Evolutionary conservation across 116 monocot genomes (phyloP).

Genomic region (Thalassia testudinum): DNA sequence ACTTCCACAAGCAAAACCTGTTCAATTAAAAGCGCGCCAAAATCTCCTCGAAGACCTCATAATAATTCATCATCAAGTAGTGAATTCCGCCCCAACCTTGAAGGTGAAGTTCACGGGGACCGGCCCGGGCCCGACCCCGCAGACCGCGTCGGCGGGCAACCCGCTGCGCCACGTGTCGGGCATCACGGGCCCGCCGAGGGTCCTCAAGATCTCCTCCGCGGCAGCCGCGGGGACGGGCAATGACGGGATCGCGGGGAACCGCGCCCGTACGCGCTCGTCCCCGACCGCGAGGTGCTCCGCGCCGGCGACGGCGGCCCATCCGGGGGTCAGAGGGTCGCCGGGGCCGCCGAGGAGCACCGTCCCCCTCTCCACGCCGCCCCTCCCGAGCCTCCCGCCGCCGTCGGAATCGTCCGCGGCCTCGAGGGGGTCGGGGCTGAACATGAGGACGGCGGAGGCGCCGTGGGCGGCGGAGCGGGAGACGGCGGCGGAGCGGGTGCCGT

Average conservation of each 20-base stretch:
- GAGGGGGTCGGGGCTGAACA: constrained; percentile 16
- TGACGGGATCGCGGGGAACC: constrained; percentile 62
- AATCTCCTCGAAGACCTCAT: too few relatives aligned
- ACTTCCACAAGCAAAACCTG: too few relatives aligned
- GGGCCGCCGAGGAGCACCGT: constrained; percentile 40
- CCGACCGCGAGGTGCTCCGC: constrained; percentile 30
- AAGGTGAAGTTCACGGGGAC: constrained; percentile 59
- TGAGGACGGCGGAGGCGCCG: constrained; percentile 54
- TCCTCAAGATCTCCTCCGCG: constrained; percentile 35
- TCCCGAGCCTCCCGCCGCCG: constrained; percentile 5
- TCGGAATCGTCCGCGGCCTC: constrained; percentile 10
- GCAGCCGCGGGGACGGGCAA: constrained; percentile 46
- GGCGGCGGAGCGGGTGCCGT: constrained; percentile 39
- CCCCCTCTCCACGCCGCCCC: constrained; percentile 67
- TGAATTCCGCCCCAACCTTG: constrained; percentile 29
- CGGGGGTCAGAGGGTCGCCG: constrained; percentile 75
- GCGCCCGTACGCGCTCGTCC: constrained; percentile 24
- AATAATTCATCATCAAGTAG: too few relatives aligned
- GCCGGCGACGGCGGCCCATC: constrained; percentile 34
- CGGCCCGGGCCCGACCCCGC: constrained; percentile 31
- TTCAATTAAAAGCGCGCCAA: too few relatives aligned
- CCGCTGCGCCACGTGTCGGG: constrained; percentile 36
- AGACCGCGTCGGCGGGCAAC: constrained; percentile 2
- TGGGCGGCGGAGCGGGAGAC: constrained; percentile 40
- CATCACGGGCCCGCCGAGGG: constrained; percentile 39